A percentile compares a stretch with the other conserved stretches of the same genome.
These are phyloP conservation scores for Chloropicon primus DNA, from an alignment of 139 green algal species.

Conservation along the genomic window DNA sequence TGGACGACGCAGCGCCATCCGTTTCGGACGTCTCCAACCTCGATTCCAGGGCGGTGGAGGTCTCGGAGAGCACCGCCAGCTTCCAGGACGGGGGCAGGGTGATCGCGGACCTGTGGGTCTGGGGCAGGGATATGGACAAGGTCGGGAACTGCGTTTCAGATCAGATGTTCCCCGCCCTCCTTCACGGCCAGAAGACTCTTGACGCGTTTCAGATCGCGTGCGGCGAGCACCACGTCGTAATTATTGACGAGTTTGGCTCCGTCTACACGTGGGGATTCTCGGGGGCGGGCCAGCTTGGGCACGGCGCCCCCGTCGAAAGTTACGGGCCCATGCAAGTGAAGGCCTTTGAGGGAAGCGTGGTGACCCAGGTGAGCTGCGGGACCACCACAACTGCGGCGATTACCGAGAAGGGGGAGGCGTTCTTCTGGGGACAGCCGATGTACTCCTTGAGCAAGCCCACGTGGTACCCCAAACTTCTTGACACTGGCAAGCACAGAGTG, in stretches of 20 bases:
- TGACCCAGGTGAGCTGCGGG: background rate
- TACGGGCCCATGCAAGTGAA: background rate
- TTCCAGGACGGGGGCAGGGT: background rate
- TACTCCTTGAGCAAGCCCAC: background rate
- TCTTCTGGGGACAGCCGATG: background rate
- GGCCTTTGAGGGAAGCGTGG: background rate
- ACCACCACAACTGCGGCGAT: background rate
- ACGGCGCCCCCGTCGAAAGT: background rate
- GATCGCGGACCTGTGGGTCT: background rate
- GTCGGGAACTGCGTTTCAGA: background rate
- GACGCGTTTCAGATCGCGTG: background rate
- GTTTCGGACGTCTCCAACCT: background rate
- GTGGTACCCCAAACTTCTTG: background rate
- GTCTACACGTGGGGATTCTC: background rate
- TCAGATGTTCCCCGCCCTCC: background rate
- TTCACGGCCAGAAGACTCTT: background rate
- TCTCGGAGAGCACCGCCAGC: background rate
- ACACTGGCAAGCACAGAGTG: background rate
- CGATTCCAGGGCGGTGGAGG: background rate
- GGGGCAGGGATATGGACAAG: background rate
- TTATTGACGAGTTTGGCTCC: background rate
- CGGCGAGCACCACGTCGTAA: background rate
- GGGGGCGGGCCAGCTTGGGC: background rate
- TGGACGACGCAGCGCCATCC: background rate
- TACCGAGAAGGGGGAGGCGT: background rate